Conservation (phyloP, 208 protist species). For the Spongospora subterranea region DNA sequence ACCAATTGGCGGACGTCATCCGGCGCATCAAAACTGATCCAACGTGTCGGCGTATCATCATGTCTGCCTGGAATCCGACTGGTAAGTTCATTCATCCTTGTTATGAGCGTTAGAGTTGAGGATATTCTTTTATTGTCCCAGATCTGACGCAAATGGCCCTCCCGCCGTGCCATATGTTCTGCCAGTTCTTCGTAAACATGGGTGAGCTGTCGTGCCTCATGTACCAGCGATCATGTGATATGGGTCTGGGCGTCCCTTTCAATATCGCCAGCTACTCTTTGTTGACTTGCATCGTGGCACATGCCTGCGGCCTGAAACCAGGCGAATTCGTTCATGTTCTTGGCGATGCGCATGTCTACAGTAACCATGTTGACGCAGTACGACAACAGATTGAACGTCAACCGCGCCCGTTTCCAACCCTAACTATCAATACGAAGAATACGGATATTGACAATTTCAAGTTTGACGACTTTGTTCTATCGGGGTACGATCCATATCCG, state of each 20-base stretch:
- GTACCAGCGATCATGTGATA: constrained; percentile 84
- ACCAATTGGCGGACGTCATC: constrained; percentile 91
- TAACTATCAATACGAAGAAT: constrained; percentile 67
- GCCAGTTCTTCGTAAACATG: constrained; percentile 93
- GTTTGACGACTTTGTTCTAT: constrained; percentile 87
- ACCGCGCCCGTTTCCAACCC: constrained; percentile 89
- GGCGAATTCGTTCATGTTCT: constrained; percentile 95
- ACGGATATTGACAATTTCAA: constrained; percentile 88
- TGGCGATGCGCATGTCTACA: constrained; percentile 97
- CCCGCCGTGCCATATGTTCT: constrained; percentile 96
- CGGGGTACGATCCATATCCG: constrained; percentile 90
- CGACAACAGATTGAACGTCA: constrained; percentile 85
- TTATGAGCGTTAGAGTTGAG: background rate
- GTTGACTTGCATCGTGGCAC: constrained; percentile 85
- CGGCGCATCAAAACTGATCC: constrained; percentile 89
- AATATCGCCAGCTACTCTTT: constrained; percentile 98
- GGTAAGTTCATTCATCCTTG: constrained; percentile 58
- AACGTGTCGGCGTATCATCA: constrained; percentile 90
- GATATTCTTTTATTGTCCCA: background rate
- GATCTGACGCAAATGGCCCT: constrained; percentile 88
- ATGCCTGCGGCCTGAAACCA: constrained; percentile 85
- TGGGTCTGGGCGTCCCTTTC: constrained; percentile 97
- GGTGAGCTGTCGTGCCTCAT: constrained; percentile 82
- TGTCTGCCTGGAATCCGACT: constrained; percentile 95
- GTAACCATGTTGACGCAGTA: constrained; percentile 95